These are phyloP conservation scores for Russula griseocarnosa DNA, from an alignment of 768 basidiomycete species.

Conservation along the genomic window DNA sequence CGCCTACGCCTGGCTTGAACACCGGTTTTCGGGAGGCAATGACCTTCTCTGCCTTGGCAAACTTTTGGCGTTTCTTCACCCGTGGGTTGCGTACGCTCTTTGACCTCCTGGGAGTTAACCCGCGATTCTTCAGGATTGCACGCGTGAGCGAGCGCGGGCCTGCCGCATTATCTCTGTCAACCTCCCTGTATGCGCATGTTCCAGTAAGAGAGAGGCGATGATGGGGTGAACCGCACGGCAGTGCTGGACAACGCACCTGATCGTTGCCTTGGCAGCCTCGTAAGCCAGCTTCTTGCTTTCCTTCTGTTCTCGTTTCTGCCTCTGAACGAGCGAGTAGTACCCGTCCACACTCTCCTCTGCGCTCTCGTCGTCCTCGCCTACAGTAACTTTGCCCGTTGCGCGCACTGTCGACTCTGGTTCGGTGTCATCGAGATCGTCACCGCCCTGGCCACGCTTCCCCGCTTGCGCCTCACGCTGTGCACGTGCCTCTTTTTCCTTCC, in stretches of 20 bases:
- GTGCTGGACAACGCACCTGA: constrained; percentile 45
- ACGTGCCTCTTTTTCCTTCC: constrained; percentile 57
- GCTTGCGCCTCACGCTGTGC: constrained; percentile 51
- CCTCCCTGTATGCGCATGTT: constrained; percentile 30
- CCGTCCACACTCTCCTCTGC: constrained; percentile 53
- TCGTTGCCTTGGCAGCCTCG: constrained; percentile 56
- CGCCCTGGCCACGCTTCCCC: constrained; percentile 48
- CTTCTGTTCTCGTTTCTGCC: constrained; percentile 64
- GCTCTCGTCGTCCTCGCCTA: constrained; percentile 40
- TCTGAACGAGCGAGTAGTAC: constrained; percentile 90
- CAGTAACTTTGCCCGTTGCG: constrained; percentile 34
- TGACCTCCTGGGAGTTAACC: constrained; percentile 83
- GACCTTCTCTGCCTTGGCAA: constrained; percentile 94
- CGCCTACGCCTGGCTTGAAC: constrained; percentile 83
- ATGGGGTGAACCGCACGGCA: not conserved
- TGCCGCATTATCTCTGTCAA: constrained; percentile 40
- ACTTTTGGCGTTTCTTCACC: constrained; percentile 92
- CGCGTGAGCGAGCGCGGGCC: constrained; percentile 89
- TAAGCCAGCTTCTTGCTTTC: constrained; percentile 78
- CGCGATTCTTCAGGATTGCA: constrained; percentile 90
- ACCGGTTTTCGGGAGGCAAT: constrained; percentile 83
- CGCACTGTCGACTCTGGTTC: constrained; percentile 41
- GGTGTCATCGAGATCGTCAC: constrained; percentile 62
- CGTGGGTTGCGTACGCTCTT: constrained; percentile 94
- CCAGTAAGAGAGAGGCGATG: not conserved